Evolutionary conservation across 257 asterid species (phyloP).

Genomic region (Solanum neorickii): DNA sequence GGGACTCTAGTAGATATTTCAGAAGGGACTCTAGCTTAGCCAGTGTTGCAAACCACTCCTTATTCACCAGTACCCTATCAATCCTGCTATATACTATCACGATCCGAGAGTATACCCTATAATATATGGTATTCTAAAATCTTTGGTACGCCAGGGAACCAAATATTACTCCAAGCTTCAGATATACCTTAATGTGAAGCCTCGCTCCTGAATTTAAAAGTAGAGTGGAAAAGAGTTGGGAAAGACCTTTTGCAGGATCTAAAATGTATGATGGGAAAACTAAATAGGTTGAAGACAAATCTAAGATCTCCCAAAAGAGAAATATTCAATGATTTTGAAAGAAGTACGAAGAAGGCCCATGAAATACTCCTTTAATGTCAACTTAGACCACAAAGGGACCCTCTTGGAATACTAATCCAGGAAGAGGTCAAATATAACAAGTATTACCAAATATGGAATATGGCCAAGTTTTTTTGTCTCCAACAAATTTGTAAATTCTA

Average conservation of each 20-base stretch:
- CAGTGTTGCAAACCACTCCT: no score
- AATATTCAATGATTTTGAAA: neutral
- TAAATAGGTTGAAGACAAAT: neutral
- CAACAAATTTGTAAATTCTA: neutral
- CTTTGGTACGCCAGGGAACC: neutral
- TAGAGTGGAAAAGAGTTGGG: no score
- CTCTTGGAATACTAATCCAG: neutral
- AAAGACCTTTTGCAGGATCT: neutral
- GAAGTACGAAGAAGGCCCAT: neutral
- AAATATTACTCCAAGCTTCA: neutral
- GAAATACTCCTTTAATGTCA: neutral
- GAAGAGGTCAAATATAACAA: no score
- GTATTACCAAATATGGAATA: neutral
- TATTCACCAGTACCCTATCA: no score
- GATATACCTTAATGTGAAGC: neutral
- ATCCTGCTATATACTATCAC: no score
- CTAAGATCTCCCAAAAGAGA: neutral
- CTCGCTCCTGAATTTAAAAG: neutral
- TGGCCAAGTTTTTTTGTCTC: no score
- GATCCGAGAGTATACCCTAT: no score
- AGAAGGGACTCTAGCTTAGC: no score
- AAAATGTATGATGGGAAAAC: neutral
- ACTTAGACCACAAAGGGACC: no score
- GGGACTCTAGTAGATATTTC: no score
- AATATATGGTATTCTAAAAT: no score